Evolutionary conservation across 495 filamentous ascomycete genomes (phyloP), one percentile per base, ranked within the genome.

Genomic region (Podospora pseudopauciseta): DNA sequence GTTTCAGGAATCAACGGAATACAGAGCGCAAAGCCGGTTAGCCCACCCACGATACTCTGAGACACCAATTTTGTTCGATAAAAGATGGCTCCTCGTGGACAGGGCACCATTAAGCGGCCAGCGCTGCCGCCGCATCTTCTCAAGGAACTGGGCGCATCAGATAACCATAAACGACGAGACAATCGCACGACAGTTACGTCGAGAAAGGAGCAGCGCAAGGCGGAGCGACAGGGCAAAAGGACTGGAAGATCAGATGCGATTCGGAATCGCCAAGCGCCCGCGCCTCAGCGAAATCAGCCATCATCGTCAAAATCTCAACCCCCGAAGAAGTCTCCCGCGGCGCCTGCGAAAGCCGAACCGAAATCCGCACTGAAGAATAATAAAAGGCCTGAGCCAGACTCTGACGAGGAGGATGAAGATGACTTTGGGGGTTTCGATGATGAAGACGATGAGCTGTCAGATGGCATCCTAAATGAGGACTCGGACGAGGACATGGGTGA

Each of bases 171-270:
- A 53, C 13, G 32, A 16, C 28, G 32, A 13, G 61, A 32, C 16
- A 63, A 49, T 7, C 16, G 20, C 27, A 39, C 4, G 5, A 16
- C n/a, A 5, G 23, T 63, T n/a, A 63, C 61, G 20, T 81, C 79
- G 0, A 78, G 85, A 65, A 85, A 83, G 72, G 82, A 86, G 6
- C 82, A 76, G 11, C 79, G 85, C 2, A 86, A 84, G 70, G 78
- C 78, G n/a, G 79, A 82, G 60, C 77, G 85, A 5, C 70, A 75
- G 26, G 75, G 84, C 28, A 82, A 79, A 73, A 73, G 72, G 73
- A 69, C 68, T 26, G 70, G 67, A n/a, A 78, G 69, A 59, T 66
- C 67, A 32, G 44, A 16, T 18, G 54, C 63, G 5, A 26, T 32
- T 11, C 64, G 63, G 71, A 72, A 60, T 32, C 57, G 61, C 4